phyloP scores from a whole-genome alignment of 2,329 filamentous ascomycete genomes.

The Bipolaris bicolor region DNA sequence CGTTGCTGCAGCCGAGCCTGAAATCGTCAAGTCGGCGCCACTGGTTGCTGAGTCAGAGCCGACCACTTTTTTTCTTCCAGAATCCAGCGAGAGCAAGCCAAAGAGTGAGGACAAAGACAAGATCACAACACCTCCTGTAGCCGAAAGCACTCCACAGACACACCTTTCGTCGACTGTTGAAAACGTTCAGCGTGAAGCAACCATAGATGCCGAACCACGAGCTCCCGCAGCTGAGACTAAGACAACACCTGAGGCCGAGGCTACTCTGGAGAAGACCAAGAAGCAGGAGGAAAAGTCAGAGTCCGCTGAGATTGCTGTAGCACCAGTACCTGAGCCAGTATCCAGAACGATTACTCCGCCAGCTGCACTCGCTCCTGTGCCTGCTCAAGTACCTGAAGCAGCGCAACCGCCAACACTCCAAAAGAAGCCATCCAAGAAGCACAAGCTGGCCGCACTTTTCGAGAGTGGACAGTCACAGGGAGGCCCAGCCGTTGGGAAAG shows the following conservation, averaged over 20 bases:
- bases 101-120: constrained; percentile 28
- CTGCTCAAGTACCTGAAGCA: constrained; percentile 19
- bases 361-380: background rate
- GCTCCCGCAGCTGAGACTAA: background rate
- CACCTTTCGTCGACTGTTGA: background rate
- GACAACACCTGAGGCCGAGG: background rate
- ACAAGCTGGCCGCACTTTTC: constrained; percentile 43
- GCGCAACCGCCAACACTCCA: constrained; percentile 28
- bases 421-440: constrained; percentile 50
- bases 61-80: constrained; percentile 20
- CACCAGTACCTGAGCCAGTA: constrained; percentile 1
- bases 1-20: constrained; percentile 3
- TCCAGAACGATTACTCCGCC: constrained; percentile 1
- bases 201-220: background rate
- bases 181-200: background rate
- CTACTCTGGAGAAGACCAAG: no score
- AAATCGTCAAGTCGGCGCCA: background rate
- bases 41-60: background rate
- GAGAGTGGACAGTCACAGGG: constrained; percentile 33
- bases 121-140: background rate
- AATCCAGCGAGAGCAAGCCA: constrained; percentile 38
- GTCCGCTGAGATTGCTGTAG: constrained; percentile 1
- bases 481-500: constrained; percentile 9
- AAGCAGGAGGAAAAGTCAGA: no score
- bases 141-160: background rate